phyloP scores from a whole-genome alignment of 768 basidiomycete species.

The Suillus bovinus region DNA sequence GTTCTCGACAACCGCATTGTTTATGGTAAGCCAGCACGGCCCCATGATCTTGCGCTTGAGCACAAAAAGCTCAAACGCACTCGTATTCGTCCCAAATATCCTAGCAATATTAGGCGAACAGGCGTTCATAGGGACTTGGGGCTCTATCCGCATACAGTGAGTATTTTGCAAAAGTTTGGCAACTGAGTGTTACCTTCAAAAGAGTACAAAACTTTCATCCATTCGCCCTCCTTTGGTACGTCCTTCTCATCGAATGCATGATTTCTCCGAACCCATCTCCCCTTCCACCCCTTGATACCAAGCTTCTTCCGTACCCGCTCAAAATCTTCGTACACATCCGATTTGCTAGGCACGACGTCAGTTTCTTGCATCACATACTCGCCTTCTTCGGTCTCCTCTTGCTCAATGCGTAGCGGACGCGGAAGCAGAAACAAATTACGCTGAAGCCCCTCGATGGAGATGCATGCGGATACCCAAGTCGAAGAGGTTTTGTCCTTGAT shows the following conservation, averaged over 20 bases:
- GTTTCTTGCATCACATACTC: conserved; percentile 54
- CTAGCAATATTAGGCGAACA: conserved; percentile 82
- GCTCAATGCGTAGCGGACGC: conserved; percentile 57
- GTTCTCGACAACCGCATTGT: conserved; percentile 69
- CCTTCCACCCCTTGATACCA: conserved; percentile 75
- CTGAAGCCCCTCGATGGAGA: conserved; percentile 82
- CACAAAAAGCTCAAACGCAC: conserved; percentile 89
- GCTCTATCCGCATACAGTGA: conserved; percentile 18
- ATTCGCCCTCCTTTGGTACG: conserved; percentile 80
- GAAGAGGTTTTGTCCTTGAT: conserved; percentile 70
- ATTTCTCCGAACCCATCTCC: conserved; percentile 83
- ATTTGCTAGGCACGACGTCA: conserved; percentile 66
- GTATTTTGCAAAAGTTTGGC: background rate
- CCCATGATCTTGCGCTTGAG: conserved; percentile 99
- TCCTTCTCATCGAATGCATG: conserved; percentile 85
- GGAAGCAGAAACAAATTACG: conserved; percentile 92
- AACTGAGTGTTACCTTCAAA: conserved; percentile 65
- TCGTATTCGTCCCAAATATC: conserved; percentile 91
- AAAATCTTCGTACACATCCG: conserved; percentile 83
- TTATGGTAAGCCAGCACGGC: conserved; percentile 93
- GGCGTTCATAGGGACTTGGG: conserved; percentile 65
- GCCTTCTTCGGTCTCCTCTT: conserved; percentile 33
- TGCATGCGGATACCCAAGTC: conserved; percentile 80
- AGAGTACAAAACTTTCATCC: conserved; percentile 93
- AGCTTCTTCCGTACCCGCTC: conserved; percentile 72